phyloP scores from a whole-genome alignment of 2,329 filamentous ascomycete species.

The Cercospora sojina region DNA sequence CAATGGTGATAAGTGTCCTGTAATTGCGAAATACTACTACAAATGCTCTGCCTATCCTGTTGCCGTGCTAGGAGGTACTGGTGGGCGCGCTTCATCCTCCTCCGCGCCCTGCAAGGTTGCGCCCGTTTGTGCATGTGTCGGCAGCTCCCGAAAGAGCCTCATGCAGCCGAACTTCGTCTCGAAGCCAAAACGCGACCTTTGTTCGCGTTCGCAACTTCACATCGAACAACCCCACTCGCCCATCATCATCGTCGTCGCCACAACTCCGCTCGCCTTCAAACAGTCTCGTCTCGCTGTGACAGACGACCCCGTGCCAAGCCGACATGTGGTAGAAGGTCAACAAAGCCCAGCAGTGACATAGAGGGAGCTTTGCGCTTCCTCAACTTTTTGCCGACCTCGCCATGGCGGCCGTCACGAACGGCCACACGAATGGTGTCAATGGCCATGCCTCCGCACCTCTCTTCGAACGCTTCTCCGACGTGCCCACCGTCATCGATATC shows the following conservation, averaged over 20 bases:
- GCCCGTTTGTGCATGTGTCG: neutral
- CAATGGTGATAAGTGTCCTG: neutral
- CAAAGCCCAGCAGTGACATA: neutral
- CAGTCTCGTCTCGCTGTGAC: neutral
- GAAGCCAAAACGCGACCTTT: neutral
- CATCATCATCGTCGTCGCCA: neutral
- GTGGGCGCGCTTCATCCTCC: neutral
- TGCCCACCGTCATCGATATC: conserved; percentile 63
- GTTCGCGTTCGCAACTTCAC: neutral
- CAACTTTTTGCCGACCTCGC: conserved; percentile 20
- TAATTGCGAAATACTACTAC: neutral
- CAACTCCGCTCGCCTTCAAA: neutral
- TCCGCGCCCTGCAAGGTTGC: neutral
- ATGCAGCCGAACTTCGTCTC: neutral
- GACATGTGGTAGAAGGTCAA: conserved; percentile 8
- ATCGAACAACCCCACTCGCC: neutral
- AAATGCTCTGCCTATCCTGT: neutral
- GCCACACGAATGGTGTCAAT: conserved; percentile 54
- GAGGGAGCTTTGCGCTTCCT: conserved; percentile 14
- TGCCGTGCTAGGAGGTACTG: too few species aligned
- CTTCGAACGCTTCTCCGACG: conserved; percentile 58
- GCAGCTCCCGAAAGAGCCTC: neutral
- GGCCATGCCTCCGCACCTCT: conserved; percentile 41
- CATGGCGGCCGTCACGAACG: conserved; percentile 55
- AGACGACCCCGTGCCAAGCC: neutral